Percentiles rank a stretch among this genome's conserved stretches.
These are phyloP conservation scores for Solioccasus polychromus DNA, from an alignment of 768 basidiomycete species.

Conservation along the genomic window DNA sequence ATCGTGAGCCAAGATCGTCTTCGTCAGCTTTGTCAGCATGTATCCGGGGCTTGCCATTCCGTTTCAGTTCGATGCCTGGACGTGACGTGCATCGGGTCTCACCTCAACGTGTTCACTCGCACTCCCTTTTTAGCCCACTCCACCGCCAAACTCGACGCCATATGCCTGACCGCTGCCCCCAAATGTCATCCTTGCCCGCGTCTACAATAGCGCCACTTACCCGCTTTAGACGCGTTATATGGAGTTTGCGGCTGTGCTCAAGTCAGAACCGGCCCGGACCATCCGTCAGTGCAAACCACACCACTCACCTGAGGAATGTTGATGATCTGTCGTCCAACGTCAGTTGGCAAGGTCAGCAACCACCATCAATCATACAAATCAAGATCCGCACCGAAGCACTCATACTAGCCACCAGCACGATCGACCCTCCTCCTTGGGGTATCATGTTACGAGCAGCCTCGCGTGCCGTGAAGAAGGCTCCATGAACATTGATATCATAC, in stretches of 20 bases:
- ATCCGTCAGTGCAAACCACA: not conserved
- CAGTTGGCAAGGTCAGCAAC: too few relatives aligned
- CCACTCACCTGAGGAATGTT: conserved; percentile 77
- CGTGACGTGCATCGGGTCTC: conserved; percentile 6
- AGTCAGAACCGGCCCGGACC: not conserved
- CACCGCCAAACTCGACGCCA: conserved; percentile 89
- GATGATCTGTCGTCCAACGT: conserved; percentile 59
- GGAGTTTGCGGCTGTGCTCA: conserved; percentile 74
- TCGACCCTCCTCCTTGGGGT: conserved; percentile 69
- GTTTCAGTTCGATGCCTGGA: not conserved
- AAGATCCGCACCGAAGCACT: conserved; percentile 69
- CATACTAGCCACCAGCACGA: conserved; percentile 89
- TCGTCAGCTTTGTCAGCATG: conserved; percentile 89
- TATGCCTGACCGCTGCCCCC: conserved; percentile 77
- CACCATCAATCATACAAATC: not conserved
- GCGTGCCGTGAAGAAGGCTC: conserved; percentile 92
- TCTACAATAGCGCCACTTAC: conserved; percentile 33
- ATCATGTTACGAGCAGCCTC: conserved; percentile 95
- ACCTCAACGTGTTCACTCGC: conserved; percentile 82
- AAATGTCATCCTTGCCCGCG: conserved; percentile 5
- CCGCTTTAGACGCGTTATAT: conserved; percentile 95
- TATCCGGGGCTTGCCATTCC: conserved; percentile 74
- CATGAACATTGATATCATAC: conserved; percentile 93
- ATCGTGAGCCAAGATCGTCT: conserved; percentile 73
- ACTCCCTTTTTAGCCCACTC: conserved; percentile 94